Conservation (phyloP, 257 asterid species). For the Ligustrum vulgare region DNA sequence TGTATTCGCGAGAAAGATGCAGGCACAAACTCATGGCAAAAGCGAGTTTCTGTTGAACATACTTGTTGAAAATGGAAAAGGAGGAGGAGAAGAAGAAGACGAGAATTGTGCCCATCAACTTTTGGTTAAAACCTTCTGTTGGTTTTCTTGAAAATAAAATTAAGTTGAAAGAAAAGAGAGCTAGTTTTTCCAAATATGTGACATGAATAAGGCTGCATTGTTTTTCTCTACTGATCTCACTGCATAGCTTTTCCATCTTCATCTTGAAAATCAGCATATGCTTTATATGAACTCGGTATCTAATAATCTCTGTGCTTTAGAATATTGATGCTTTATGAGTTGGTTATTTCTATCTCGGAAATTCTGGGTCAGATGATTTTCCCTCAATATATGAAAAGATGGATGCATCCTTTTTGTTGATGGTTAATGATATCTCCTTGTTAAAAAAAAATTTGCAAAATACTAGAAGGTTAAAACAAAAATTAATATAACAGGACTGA, state of each 20-base stretch:
- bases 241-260: constrained; percentile 13
- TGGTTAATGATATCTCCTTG: not conserved
- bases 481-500: not conserved
- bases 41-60: not conserved
- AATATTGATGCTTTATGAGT: not conserved
- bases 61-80: too few species aligned
- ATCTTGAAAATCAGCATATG: not conserved
- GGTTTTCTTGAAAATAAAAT: not conserved
- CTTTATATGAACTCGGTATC: not conserved
- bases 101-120: not conserved
- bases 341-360: too few species aligned
- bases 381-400: not conserved
- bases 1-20: not conserved
- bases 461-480: too few species aligned
- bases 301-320: not conserved
- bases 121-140: too few species aligned
- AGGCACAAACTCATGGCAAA: not conserved
- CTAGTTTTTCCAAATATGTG: not conserved
- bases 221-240: not conserved
- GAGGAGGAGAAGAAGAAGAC: not conserved
- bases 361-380: too few species aligned
- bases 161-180: not conserved
- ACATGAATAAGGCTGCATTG: not conserved
- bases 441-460: too few species aligned
- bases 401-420: not conserved